These are phyloP conservation scores for Cryptococcus floricola DNA, from an alignment of 1,284 basidiomycete genomes.

Conservation along the genomic window DNA sequence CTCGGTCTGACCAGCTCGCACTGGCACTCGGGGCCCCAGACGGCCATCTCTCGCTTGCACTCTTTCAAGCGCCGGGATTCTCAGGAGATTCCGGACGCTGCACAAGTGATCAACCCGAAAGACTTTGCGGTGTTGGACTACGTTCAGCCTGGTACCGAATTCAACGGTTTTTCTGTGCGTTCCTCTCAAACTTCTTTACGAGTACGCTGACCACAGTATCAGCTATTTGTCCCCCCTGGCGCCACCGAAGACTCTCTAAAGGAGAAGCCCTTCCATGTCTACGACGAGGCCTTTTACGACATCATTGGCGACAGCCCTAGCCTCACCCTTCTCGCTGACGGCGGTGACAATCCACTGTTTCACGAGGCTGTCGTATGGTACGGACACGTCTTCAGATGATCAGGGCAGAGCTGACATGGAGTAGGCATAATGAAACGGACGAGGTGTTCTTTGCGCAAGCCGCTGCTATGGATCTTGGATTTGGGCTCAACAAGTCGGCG, in stretches of 20 bases:
- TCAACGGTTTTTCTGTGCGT: slow-evolving; percentile 32
- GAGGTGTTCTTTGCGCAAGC: slow-evolving; percentile 57
- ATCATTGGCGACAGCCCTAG: slow-evolving; percentile 61
- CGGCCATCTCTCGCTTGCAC: background rate
- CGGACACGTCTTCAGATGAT: slow-evolving; percentile 1
- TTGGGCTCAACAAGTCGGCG: slow-evolving; percentile 52
- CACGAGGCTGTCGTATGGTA: slow-evolving; percentile 68
- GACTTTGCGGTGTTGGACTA: slow-evolving; percentile 28
- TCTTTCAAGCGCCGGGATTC: background rate
- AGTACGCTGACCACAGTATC: background rate
- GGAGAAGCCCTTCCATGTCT: slow-evolving; percentile 59
- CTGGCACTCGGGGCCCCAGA: background rate
- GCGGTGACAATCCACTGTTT: slow-evolving; percentile 61
- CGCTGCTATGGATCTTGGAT: slow-evolving; percentile 49
- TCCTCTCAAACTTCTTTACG: background rate
- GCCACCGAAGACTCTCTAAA: slow-evolving; percentile 21
- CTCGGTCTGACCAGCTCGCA: background rate
- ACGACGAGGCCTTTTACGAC: slow-evolving; percentile 58
- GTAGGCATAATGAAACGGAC: slow-evolving; percentile 55
- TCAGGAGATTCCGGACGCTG: slow-evolving; percentile 3
- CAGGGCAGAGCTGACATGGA: background rate
- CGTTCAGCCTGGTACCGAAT: slow-evolving; percentile 22
- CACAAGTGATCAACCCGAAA: slow-evolving; percentile 33
- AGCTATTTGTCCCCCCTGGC: slow-evolving; percentile 43
- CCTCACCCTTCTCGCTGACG: slow-evolving; percentile 57